These are phyloP conservation scores for Brasilioporus rufonigricans DNA, from an alignment of 768 basidiomycete genomes.

Conservation along the genomic window DNA sequence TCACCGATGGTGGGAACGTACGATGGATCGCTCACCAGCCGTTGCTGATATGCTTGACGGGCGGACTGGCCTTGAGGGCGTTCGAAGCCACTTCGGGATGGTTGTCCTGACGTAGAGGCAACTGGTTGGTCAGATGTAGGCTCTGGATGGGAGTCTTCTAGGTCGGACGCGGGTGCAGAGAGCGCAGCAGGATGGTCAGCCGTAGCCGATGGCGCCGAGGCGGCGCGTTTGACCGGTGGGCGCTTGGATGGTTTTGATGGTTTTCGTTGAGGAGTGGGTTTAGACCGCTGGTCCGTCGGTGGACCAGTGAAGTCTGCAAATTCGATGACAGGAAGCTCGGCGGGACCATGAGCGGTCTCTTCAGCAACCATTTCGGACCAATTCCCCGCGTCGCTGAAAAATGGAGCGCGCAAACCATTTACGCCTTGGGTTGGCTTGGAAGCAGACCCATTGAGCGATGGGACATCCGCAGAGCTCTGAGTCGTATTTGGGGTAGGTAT, in stretches of 20 bases:
- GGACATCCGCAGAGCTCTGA: conserved; percentile 51
- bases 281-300: conserved; percentile 31
- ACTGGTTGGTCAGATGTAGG: conserved; percentile 31
- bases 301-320: conserved; percentile 58
- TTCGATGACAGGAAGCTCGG: conserved; percentile 75
- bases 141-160: conserved; percentile 15
- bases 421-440: conserved; percentile 26
- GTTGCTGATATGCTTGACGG: conserved; percentile 84
- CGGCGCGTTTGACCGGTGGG: conserved; percentile 33
- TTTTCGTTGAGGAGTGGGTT: conserved; percentile 40
- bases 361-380: conserved; percentile 89
- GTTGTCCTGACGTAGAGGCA: conserved; percentile 41
- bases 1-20: conserved; percentile 88
- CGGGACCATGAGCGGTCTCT: conserved; percentile 60
- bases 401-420: conserved; percentile 40
- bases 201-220: conserved; percentile 34
- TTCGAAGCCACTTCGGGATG: conserved; percentile 22
- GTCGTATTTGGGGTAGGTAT: conserved; percentile 68
- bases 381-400: conserved; percentile 53
- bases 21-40: conserved; percentile 80
- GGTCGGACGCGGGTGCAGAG: conserved; percentile 12
- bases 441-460: conserved; percentile 23
- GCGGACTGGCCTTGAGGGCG: conserved; percentile 57
- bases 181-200: conserved; percentile 24
- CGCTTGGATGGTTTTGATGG: conserved; percentile 40